phyloP scores from a whole-genome alignment of 2,329 filamentous ascomycete genomes.

The Fusarium sp. region DNA sequence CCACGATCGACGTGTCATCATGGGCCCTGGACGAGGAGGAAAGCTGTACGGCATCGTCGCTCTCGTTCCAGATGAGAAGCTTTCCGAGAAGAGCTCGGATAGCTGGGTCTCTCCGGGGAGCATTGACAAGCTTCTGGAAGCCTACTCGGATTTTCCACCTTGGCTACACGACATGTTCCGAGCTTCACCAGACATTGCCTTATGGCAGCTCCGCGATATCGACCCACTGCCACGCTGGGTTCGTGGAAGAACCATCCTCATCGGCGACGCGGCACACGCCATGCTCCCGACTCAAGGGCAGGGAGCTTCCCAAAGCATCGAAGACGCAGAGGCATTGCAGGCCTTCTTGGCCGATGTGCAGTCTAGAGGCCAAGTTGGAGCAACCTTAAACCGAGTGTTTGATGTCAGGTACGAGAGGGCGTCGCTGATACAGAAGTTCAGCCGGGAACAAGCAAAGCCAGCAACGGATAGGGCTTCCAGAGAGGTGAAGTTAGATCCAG shows the following conservation, averaged over 20 bases:
- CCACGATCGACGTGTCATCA: conserved; percentile 36
- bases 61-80: conserved; percentile 33
- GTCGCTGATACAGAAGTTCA: conserved; percentile 36
- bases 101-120: conserved; percentile 38
- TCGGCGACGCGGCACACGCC: conserved; percentile 23
- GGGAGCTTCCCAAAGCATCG: conserved; percentile 24
- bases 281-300: conserved; percentile 27
- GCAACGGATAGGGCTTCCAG: conserved; percentile 29
- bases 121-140: conserved; percentile 30
- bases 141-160: conserved; percentile 14
- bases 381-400: conserved; percentile 13
- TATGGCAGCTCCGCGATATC: neutral
- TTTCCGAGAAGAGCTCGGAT: conserved; percentile 29
- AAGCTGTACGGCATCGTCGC: conserved; percentile 38
- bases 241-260: conserved; percentile 6
- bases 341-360: neutral
- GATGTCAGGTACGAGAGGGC: conserved; percentile 25
- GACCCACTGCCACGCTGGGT: neutral
- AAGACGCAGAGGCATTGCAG: conserved; percentile 20
- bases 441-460: conserved; percentile 35
- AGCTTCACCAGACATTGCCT: neutral
- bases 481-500: conserved; percentile 34
- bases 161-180: neutral
- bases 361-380: neutral
- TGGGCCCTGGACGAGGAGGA: conserved; percentile 33